Base-by-base conservation (phyloP, 352 stramenopile genomes). In the Globisporangium viniferum region DNA sequence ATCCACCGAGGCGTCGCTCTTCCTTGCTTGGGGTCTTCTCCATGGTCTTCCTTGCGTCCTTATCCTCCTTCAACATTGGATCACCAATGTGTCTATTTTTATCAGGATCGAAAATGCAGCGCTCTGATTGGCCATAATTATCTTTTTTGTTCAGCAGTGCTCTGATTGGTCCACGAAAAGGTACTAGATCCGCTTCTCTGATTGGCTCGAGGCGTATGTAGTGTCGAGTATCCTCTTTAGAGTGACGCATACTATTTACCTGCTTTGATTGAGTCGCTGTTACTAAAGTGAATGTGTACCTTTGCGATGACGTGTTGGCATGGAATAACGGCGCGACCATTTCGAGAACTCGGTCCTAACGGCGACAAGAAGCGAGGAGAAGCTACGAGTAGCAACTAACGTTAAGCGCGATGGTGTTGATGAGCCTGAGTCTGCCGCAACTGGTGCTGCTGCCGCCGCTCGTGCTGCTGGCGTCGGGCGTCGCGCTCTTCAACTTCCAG, bases 401-500 rank as follows among this genome's bases (percentile, higher is more conserved):
- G 31, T 33, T 33, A 64, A 57, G 44, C 10, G 31, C 48, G 64
- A 66, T 62, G 64, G 81, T 85, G 78, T 73, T 86, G 56, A 71
- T 86, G 60, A 75, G 76, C 60, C 24, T 84, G 75, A 80, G 71
- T 51, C 57, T 89, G 29, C 72, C 82, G 56, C 83, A 94, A 62
- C 69, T 92, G 53, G 72, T 92, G 63, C 72, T 94, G 64, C 69
- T 93, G 74, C 85, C 87, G 72, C 80, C 85, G 59, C 59, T 92
- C 64, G 68, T 93, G 77, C 75, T 93, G 61, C 44, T 94, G 35
- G 72, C 79, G 15, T 80, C 85, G 64, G 78, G 76, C 29, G 69
- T 93, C 24, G 79, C 85, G 79, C 82, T 94, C 64, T 90, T 91
- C 64, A 88, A 85, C 73, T 94, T 93, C 76, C 86, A 94, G 75